These are phyloP conservation scores for Kalanchoe fedtschenkoi DNA, from an alignment of 164 flowering plant species.

Conservation along the genomic window DNA sequence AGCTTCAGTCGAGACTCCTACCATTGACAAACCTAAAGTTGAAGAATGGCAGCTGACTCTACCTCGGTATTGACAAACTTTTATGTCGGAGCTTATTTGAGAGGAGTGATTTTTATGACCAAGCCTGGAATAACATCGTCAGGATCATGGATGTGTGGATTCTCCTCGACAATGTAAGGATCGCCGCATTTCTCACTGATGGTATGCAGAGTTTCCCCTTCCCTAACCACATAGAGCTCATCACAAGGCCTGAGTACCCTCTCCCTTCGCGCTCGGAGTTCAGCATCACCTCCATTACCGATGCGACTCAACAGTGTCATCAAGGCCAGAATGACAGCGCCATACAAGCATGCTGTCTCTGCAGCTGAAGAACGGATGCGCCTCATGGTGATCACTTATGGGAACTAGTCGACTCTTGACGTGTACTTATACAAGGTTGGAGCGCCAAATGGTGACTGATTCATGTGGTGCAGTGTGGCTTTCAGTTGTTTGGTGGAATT, in stretches of 20 bases:
- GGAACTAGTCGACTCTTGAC: not conserved
- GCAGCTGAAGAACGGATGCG: too few relatives aligned
- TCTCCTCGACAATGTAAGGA: slow-evolving; percentile 35
- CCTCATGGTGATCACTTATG: too few relatives aligned
- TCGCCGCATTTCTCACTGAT: slow-evolving; percentile 42
- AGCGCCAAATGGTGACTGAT: not conserved
- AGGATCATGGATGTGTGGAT: slow-evolving; percentile 35
- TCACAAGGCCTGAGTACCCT: slow-evolving; percentile 18
- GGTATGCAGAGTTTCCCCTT: slow-evolving; percentile 36
- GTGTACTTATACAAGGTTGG: not conserved
- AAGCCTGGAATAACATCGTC: slow-evolving; percentile 35
- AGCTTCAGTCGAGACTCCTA: too few relatives aligned
- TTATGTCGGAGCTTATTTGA: not conserved
- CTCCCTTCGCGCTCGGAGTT: not conserved
- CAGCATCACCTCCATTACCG: not conserved
- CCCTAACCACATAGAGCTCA: slow-evolving; percentile 34
- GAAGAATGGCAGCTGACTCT: too few relatives aligned
- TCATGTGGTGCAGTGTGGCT: not conserved
- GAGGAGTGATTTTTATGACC: slow-evolving; percentile 35
- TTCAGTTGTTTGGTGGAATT: slow-evolving; percentile 1
- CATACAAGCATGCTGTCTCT: too few relatives aligned
- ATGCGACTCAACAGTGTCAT: slow-evolving; percentile 17
- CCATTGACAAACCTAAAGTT: too few relatives aligned
- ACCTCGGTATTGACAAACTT: too few relatives aligned
- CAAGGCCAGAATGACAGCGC: too few relatives aligned